These are phyloP conservation scores for Collybia mongolica DNA, from an alignment of 768 basidiomycete genomes.

Conservation along the genomic window DNA sequence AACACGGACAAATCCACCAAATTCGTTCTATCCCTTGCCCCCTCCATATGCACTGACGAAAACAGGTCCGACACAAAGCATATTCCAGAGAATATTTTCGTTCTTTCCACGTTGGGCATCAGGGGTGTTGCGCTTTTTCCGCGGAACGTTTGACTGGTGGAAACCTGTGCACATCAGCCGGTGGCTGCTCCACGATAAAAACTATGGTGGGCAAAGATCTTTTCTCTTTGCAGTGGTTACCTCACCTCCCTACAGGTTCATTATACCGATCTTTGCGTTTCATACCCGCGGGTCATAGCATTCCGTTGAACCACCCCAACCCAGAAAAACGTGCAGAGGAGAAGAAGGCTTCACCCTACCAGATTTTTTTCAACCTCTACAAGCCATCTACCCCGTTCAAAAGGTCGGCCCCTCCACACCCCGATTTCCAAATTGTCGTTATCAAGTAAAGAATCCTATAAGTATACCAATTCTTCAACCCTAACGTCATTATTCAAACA, in stretches of 20 bases:
- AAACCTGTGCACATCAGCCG: constrained; percentile 47
- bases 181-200: constrained; percentile 50
- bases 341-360: constrained; percentile 55
- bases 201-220: constrained; percentile 41
- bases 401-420: constrained; percentile 71
- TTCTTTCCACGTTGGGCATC: constrained; percentile 33
- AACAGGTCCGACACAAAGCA: constrained; percentile 17
- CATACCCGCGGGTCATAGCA: constrained; percentile 62
- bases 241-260: constrained; percentile 41
- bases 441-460: constrained; percentile 62
- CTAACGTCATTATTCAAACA: constrained; percentile 24
- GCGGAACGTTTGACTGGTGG: constrained; percentile 61
- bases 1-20: constrained; percentile 53
- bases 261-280: constrained; percentile 72
- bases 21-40: constrained; percentile 34
- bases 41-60: constrained; percentile 26
- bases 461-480: neutral
- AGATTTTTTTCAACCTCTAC: constrained; percentile 87
- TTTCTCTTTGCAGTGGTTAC: neutral
- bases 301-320: constrained; percentile 39
- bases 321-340: constrained; percentile 13
- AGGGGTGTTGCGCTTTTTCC: constrained; percentile 26
- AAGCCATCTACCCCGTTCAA: constrained; percentile 87
- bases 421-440: constrained; percentile 86
- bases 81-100: constrained; percentile 32